Evolutionary conservation across 129 eudicot genomes (phyloP).

Genomic region (Flaveria sonorensis): DNA sequence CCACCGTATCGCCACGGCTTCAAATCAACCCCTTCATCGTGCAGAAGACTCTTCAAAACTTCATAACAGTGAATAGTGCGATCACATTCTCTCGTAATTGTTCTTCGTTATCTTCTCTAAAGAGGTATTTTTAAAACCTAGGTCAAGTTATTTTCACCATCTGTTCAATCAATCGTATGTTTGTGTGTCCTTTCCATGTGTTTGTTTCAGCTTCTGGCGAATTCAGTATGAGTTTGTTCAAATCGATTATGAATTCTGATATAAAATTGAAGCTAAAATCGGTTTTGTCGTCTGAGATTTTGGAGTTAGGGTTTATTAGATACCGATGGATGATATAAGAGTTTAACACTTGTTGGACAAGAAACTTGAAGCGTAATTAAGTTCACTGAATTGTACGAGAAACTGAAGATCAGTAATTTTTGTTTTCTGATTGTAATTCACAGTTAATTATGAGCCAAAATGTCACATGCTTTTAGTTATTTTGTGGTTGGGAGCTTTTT

Average conservation of each 20-base stretch:
- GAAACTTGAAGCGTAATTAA: background rate
- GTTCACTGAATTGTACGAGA: background rate
- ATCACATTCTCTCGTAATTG: conserved; percentile 1
- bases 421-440: conserved; percentile 3
- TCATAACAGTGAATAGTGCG: background rate
- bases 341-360: background rate
- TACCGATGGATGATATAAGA: background rate
- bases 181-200: background rate
- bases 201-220: background rate
- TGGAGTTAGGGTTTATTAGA: background rate
- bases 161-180: background rate
- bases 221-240: conserved; percentile 11
- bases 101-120: too few relatives aligned
- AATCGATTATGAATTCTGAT: conserved; percentile 8
- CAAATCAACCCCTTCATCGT: too few relatives aligned
- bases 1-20: too few relatives aligned
- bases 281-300: background rate
- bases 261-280: background rate
- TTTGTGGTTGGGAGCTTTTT: background rate
- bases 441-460: background rate
- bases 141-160: conserved; percentile 15
- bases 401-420: background rate
- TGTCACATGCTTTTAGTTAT: background rate
- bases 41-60: background rate
- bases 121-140: conserved; percentile 22